Evolutionary conservation across 345 rosid species (phyloP).

Genomic region (Physaria fendleri): DNA sequence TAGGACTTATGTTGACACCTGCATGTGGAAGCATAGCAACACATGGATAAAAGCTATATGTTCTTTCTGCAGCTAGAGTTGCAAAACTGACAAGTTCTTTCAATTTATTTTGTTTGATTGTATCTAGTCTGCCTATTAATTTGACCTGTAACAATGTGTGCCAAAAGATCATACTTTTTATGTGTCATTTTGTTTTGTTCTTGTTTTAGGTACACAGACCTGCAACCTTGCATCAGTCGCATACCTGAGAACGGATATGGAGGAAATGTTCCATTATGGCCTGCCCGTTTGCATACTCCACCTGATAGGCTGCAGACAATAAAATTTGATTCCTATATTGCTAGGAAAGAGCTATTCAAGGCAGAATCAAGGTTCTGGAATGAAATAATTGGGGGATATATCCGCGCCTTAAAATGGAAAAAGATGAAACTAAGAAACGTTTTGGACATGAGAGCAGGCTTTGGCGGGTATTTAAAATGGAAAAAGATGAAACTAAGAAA

Average conservation of each 20-base stretch:
- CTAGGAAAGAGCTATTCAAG: conserved; percentile 85
- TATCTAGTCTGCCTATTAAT: not conserved
- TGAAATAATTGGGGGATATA: conserved; percentile 61
- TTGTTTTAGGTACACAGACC: conserved; percentile 64
- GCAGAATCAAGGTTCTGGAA: conserved; percentile 90
- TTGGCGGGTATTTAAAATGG: conserved; percentile 90
- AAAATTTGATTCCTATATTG: conserved; percentile 67
- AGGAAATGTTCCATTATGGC: conserved; percentile 66
- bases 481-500: conserved; percentile 69
- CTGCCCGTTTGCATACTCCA: conserved; percentile 74
- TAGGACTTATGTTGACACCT: conserved; percentile 5
- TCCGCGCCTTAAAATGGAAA: conserved; percentile 75
- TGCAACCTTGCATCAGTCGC: conserved; percentile 77
- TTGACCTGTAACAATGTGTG: not conserved
- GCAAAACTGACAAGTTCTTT: not conserved
- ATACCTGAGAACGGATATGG: conserved; percentile 88
- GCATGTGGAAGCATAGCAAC: conserved; percentile 13
- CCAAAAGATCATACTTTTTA: not conserved
- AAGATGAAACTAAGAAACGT: conserved; percentile 71
- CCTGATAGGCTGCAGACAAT: conserved; percentile 93
- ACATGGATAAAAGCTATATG: not conserved
- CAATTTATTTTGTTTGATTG: not conserved
- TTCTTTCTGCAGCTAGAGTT: not conserved
- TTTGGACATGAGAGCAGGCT: conserved; percentile 94
- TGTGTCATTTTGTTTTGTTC: conserved; percentile 8